A percentile compares a stretch with the other conserved stretches of the same genome.
These are phyloP conservation scores for Achaetomium macrosporum DNA, from an alignment of 2,329 filamentous ascomycete species.

Conservation along the genomic window DNA sequence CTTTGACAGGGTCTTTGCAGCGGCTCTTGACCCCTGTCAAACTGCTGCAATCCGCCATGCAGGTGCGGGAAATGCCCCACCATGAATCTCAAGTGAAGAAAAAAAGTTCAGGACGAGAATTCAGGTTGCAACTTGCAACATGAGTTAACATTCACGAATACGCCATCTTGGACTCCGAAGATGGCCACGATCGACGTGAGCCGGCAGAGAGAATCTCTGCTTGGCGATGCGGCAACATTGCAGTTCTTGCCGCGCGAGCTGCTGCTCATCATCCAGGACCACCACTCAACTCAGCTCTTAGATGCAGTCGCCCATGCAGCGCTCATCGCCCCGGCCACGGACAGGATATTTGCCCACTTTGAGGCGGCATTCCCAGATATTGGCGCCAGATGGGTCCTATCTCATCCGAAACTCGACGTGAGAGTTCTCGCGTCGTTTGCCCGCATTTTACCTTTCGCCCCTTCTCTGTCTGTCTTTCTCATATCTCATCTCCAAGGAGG, in stretches of 20 bases:
- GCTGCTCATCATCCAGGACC: constrained; percentile 58
- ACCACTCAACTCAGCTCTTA: constrained; percentile 60
- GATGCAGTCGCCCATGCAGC: constrained; percentile 64
- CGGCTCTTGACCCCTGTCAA: not conserved
- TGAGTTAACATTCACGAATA: constrained; percentile 4
- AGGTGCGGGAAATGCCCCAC: constrained; percentile 17
- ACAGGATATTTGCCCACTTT: constrained; percentile 68
- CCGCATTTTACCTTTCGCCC: constrained; percentile 73
- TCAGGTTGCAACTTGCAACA: constrained; percentile 8
- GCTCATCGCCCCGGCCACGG: constrained; percentile 63
- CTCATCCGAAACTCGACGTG: constrained; percentile 35
- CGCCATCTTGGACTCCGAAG: constrained; percentile 26
- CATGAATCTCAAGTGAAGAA: constrained; percentile 24
- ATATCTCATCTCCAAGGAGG: constrained; percentile 21
- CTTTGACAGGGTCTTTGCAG: constrained; percentile 5
- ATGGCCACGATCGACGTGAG: constrained; percentile 54
- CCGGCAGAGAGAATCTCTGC: constrained; percentile 49
- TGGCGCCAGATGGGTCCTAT: constrained; percentile 69
- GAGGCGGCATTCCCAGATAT: constrained; percentile 73
- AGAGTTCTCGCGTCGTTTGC: constrained; percentile 66
- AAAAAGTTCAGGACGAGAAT: constrained; percentile 31
- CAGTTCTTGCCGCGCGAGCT: constrained; percentile 64
- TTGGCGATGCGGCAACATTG: constrained; percentile 49
- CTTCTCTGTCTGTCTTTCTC: constrained; percentile 69
- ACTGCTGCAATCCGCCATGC: constrained; percentile 7